Evolutionary conservation across 352 stramenopile genomes (phyloP), one percentile per base, ranked within the genome.

Genomic region (Thalassiosira exigua): DNA sequence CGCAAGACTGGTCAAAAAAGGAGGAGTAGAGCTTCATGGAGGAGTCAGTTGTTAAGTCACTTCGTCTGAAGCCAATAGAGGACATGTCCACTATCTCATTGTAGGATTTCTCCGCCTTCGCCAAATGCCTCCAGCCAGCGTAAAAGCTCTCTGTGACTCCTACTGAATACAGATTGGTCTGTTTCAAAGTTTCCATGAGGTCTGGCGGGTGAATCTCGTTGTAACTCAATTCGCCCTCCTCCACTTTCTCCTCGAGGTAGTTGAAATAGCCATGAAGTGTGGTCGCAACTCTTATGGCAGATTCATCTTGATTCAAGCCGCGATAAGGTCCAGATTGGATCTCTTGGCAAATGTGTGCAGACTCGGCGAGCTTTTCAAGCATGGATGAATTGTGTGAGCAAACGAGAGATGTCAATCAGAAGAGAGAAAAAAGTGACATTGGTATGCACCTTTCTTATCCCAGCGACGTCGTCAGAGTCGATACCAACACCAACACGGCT

Each of bases 11-110:
- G 60, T 90, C 64, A 61, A 87, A 87, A 58, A 91, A 82, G 68
- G 87, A 92, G 33, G 72, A 75, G 70, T 94, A 94, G 19, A 92
- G 65, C 50, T 84, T 78, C 62, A 93, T 76, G 21, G 87, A 91
- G 27, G 84, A 79, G 5, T 75, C 57, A 3, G 72, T 87, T 44
- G 87, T 92, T 9, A 90, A 44, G 39, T 94, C 89, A 61, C 87
- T 92, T 53, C 87, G 64, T 77, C 64, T 79, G 58, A 79, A 92
- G 11, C 56, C 67, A 5, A 81, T 39, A 46, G 66, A 81, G 46
- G 58, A 62, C 52, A 77, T 79, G 39, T 84, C 79, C 11, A 90
- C 57, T 68, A 90, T 85, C 73, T 93, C 86, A 41, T 48, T 53
- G 42, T 92, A 93, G 4, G 83, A 69, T 36, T 86, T 84, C 60